Evolutionary conservation across 768 basidiomycete species (phyloP), one percentile per base, ranked within the genome.

Genomic region (Xanthoconium purpureum): DNA sequence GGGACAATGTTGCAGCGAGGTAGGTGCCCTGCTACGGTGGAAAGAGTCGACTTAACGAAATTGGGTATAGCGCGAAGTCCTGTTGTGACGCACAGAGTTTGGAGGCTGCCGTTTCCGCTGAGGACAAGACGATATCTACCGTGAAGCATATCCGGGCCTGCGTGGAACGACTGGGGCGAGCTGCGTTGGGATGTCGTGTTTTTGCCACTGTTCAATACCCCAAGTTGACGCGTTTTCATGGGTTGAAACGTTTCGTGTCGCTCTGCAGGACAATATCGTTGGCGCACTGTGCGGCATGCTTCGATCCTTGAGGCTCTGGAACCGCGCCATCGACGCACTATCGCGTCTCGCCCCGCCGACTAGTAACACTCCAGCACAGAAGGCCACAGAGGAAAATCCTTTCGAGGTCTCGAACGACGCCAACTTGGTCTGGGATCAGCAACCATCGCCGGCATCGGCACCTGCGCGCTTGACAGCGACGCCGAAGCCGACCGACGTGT

Each of bases 291-390:
- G 80, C 44, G 79, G 79, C 18, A 73, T 87, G 58, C 73, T 89
- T 13, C 88, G 89, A 59, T 82, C 88, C 0, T 76, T 93, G 48
- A 83, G 91, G 17, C 72, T 94, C 2, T 92, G 87, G 84, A 90
- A 89, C 66, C 83, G 89, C 29, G 91, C 92, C 5, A 72, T 84
- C 14, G 91, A 91, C 20, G 80, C 81, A 0, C 67, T 92, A 0
- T 70, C 81, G 7, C 84, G 89, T 32, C 75, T 91, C 6, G 75
- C 71, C n/a, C 80, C 80, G 17, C 68, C 71, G 2, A 60, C 65
- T 15, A 61, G 58, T 32, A 61, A 66, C 15, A 62, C 59, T 11
- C 38, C 71, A 1, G 32, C 70, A 5, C 56, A 61, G 39, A 63
- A 71, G 46, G 52, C 67, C 29, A 15, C 56, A 32, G 44, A 74